These are phyloP conservation scores for Paraleonurus japonicus DNA, from an alignment of 257 asterid genomes.

Conservation along the genomic window DNA sequence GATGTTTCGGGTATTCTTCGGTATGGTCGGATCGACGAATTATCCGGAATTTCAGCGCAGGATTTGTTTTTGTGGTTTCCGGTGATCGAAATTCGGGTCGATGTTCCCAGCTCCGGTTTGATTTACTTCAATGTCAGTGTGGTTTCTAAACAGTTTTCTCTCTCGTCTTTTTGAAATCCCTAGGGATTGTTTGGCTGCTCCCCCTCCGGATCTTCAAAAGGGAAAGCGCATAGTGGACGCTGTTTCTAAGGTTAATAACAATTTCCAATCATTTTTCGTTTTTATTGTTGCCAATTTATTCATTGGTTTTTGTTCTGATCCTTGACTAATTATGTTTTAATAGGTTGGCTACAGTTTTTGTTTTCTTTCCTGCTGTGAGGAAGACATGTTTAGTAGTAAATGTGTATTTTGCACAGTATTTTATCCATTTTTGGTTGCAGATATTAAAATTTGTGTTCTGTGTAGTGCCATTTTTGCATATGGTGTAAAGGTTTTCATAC, in stretches of 20 bases:
- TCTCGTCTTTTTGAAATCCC: constrained; percentile 87
- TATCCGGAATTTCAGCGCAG: constrained; percentile 85
- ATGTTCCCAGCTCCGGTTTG: constrained; percentile 84
- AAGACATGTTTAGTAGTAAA: constrained; percentile 8
- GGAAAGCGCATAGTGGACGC: constrained; percentile 36
- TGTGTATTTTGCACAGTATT: constrained; percentile 15
- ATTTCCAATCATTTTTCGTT: background rate
- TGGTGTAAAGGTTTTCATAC: constrained; percentile 20
- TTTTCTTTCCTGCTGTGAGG: background rate
- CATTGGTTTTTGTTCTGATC: background rate
- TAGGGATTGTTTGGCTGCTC: constrained; percentile 72
- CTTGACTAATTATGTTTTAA: background rate
- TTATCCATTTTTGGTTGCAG: constrained; percentile 10
- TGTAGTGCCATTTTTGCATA: constrained; percentile 10
- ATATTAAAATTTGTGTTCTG: constrained; percentile 1
- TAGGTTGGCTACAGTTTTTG: background rate
- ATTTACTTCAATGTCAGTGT: constrained; percentile 94
- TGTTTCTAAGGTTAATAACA: constrained; percentile 41
- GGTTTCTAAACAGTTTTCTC: constrained; percentile 89
- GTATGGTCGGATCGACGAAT: constrained; percentile 62
- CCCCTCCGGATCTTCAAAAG: constrained; percentile 47
- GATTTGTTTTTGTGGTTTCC: constrained; percentile 97
- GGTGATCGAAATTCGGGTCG: constrained; percentile 82
- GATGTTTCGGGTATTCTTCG: constrained; percentile 61
- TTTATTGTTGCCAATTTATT: background rate